Evolutionary conservation across 2,329 filamentous ascomycete genomes (phyloP).

Genomic region (Lomentospora prolificans): DNA sequence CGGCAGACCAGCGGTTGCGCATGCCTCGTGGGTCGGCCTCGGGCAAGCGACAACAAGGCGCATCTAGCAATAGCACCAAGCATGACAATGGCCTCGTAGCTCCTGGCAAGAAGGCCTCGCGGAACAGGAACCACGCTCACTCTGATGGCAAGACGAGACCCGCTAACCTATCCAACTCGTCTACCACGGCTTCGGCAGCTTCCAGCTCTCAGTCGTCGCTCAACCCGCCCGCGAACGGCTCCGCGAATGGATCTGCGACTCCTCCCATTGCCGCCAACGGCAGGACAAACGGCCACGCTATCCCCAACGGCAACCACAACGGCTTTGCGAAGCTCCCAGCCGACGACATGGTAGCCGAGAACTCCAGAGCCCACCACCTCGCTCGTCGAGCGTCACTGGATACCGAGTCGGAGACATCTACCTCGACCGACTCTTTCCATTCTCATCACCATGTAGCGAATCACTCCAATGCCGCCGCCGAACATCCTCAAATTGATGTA

Average conservation of each 20-base stretch:
- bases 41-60: conserved; percentile 53
- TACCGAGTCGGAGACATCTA: conserved; percentile 41
- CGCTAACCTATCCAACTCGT: conserved; percentile 14
- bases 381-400: conserved; percentile 31
- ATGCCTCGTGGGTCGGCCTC: conserved; percentile 53
- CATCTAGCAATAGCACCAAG: conserved; percentile 43
- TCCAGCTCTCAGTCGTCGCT: conserved; percentile 13
- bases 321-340: background rate
- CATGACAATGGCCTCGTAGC: conserved; percentile 74
- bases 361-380: conserved; percentile 9
- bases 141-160: conserved; percentile 26
- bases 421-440: conserved; percentile 40
- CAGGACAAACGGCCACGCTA: conserved; percentile 20
- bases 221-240: conserved; percentile 10
- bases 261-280: conserved; percentile 17
- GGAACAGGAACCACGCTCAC: conserved; percentile 36
- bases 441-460: conserved; percentile 22
- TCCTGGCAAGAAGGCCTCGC: conserved; percentile 27
- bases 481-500: conserved; percentile 55
- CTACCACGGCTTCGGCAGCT: conserved; percentile 11
- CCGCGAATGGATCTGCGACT: conserved; percentile 12
- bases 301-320: conserved; percentile 7
- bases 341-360: conserved; percentile 12
- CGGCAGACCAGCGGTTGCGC: conserved; percentile 29
- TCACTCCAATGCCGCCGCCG: conserved; percentile 25